These are phyloP conservation scores for Hericium rajendrae DNA, from an alignment of 768 basidiomycete species.

Conservation along the genomic window DNA sequence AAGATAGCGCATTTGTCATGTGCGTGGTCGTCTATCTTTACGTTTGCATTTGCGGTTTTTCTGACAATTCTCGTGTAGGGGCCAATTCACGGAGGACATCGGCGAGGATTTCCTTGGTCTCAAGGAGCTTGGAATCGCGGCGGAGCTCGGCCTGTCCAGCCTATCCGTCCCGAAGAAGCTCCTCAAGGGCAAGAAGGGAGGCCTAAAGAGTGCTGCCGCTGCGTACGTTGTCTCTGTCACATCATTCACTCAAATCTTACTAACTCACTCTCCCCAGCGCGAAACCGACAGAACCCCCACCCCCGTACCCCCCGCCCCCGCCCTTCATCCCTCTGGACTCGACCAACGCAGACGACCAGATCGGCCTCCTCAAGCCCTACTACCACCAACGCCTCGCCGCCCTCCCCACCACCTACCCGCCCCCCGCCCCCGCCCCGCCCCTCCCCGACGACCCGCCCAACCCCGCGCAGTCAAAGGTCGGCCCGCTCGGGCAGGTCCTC, in stretches of 20 bases:
- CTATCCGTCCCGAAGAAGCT: constrained; percentile 72
- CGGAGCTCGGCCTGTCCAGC: constrained; percentile 70
- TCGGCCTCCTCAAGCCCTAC: constrained; percentile 75
- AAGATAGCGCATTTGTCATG: constrained; percentile 59
- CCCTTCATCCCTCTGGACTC: constrained; percentile 66
- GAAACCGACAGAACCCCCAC: constrained; percentile 65
- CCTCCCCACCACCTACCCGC: constrained; percentile 9
- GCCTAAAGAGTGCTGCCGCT: constrained; percentile 24
- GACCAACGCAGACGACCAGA: constrained; percentile 62
- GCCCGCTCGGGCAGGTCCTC: constrained; percentile 69
- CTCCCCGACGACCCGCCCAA: constrained; percentile 59
- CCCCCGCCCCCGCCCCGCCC: constrained; percentile 15
- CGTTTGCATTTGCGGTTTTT: neutral
- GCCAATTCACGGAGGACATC: constrained; percentile 78
- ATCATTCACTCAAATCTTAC: neutral
- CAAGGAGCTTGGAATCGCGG: constrained; percentile 78
- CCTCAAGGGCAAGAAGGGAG: constrained; percentile 43
- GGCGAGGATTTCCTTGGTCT: constrained; percentile 93
- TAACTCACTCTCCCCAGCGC: constrained; percentile 26
- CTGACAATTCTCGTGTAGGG: constrained; percentile 31
- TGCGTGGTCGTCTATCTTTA: constrained; percentile 21
- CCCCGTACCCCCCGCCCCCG: constrained; percentile 79
- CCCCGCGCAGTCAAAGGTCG: constrained; percentile 57
- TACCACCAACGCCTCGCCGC: constrained; percentile 49
- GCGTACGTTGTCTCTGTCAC: constrained; percentile 34